Conservation (phyloP, 805 yeast species). For the Hanseniaspora occidentalis region DNA sequence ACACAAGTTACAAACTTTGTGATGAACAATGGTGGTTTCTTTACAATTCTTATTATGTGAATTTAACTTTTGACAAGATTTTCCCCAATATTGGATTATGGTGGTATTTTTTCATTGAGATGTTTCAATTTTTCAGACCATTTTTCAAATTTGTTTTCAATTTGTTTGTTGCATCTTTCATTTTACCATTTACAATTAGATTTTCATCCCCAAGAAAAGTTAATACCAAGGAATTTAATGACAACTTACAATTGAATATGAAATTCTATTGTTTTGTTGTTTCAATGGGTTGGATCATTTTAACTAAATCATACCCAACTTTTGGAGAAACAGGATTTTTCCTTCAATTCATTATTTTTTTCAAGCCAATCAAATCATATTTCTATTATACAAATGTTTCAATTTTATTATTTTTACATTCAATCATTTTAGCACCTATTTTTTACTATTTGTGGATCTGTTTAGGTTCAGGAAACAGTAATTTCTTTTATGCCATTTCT, state of each 20-base stretch:
- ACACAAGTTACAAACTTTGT: constrained; percentile 29
- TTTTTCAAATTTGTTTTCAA: constrained; percentile 81
- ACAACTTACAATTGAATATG: no score
- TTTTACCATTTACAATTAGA: constrained; percentile 63
- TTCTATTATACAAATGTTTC: constrained; percentile 37
- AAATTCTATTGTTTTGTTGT: constrained; percentile 45
- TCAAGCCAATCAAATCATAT: constrained; percentile 33
- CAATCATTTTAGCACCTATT: constrained; percentile 65
- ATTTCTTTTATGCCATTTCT: constrained; percentile 91
- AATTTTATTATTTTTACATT: constrained; percentile 38
- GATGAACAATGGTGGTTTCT: constrained; percentile 34
- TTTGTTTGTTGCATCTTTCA: constrained; percentile 50
- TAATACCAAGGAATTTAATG: no score
- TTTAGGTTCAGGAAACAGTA: constrained; percentile 88
- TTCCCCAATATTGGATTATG: constrained; percentile 86
- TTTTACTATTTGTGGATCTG: constrained; percentile 93
- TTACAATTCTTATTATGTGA: constrained; percentile 42
- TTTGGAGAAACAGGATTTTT: constrained; percentile 61
- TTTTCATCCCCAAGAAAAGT: no score
- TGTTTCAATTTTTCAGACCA: constrained; percentile 78
- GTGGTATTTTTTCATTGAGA: constrained; percentile 98
- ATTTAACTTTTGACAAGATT: constrained; percentile 52
- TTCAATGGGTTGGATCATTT: constrained; percentile 39
- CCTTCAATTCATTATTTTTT: constrained; percentile 34
- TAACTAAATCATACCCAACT: constrained; percentile 79